These are phyloP conservation scores for Mollisiaceae sp. DNA, from an alignment of 2,329 filamentous ascomycete genomes.

Conservation along the genomic window DNA sequence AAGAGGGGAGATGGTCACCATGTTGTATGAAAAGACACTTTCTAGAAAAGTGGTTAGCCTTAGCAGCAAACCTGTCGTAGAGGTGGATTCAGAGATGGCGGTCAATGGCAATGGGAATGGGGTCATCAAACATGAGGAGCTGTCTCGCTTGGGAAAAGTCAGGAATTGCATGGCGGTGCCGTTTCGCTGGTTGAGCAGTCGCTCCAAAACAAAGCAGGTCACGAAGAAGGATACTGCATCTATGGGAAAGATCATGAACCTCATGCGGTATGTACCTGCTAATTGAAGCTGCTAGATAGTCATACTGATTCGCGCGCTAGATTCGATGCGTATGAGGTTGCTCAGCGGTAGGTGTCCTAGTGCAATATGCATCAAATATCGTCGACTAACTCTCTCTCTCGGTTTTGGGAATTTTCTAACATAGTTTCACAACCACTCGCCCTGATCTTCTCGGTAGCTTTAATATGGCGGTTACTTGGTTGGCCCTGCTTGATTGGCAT, in stretches of 20 bases:
- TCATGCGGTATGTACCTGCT: constrained; percentile 65
- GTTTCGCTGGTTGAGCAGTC: constrained; percentile 32
- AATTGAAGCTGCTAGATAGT: no score
- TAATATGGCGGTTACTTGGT: constrained; percentile 81
- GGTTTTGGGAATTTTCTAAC: constrained; percentile 87
- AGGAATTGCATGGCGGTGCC: constrained; percentile 34
- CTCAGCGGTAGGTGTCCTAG: constrained; percentile 54
- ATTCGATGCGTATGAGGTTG: constrained; percentile 77
- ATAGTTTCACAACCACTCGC: constrained; percentile 78
- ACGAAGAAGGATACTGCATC: constrained; percentile 66
- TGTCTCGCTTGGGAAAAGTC: constrained; percentile 24
- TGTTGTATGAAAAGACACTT: constrained; percentile 74
- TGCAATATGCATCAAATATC: not conserved
- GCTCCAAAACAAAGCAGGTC: constrained; percentile 35
- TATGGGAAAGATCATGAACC: constrained; percentile 88
- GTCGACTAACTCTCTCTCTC: constrained; percentile 13
- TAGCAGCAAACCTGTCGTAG: constrained; percentile 34
- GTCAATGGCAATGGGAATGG: constrained; percentile 21
- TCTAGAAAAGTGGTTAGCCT: constrained; percentile 41
- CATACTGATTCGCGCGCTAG: constrained; percentile 27
- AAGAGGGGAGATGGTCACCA: constrained; percentile 83
- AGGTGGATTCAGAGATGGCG: constrained; percentile 21
- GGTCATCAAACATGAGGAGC: constrained; percentile 14
- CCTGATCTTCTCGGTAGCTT: constrained; percentile 72
- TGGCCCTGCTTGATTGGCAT: constrained; percentile 79